Evolutionary conservation across 2,329 filamentous ascomycete species (phyloP).

Genomic region (Aspergillus costaricaensis): DNA sequence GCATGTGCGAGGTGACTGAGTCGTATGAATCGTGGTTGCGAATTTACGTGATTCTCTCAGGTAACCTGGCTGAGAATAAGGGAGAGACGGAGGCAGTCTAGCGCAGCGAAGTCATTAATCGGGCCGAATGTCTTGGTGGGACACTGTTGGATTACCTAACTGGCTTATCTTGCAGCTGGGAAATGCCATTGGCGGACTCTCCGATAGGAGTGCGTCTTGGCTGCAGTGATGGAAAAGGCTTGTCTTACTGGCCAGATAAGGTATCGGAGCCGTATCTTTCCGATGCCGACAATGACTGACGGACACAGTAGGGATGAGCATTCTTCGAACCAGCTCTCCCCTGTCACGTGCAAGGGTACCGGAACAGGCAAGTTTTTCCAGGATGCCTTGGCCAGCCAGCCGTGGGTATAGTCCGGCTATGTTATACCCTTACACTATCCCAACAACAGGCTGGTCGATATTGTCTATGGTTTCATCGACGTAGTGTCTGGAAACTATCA

Average conservation of each 20-base stretch:
- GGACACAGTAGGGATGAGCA: no score
- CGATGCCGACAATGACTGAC: no score
- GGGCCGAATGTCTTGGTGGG: not conserved
- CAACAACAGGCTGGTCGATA: not conserved
- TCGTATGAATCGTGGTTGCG: no score
- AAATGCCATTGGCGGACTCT: not conserved
- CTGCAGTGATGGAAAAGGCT: slow-evolving; percentile 1
- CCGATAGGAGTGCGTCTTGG: not conserved
- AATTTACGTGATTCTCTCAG: not conserved
- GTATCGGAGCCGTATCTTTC: not conserved
- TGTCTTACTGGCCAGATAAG: not conserved
- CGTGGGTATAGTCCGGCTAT: no score
- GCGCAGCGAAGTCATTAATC: no score
- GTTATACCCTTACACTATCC: not conserved
- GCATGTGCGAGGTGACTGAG: not conserved
- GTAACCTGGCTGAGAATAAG: not conserved
- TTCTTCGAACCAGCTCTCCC: not conserved
- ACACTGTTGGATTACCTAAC: not conserved
- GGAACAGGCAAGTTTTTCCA: not conserved
- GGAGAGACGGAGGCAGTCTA: not conserved
- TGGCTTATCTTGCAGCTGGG: not conserved
- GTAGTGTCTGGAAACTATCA: no score
- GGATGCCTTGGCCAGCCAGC: not conserved
- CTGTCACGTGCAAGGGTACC: not conserved
- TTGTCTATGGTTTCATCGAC: no score